Conservation (phyloP, 805 yeast species). For the Candida argentea region DNA sequence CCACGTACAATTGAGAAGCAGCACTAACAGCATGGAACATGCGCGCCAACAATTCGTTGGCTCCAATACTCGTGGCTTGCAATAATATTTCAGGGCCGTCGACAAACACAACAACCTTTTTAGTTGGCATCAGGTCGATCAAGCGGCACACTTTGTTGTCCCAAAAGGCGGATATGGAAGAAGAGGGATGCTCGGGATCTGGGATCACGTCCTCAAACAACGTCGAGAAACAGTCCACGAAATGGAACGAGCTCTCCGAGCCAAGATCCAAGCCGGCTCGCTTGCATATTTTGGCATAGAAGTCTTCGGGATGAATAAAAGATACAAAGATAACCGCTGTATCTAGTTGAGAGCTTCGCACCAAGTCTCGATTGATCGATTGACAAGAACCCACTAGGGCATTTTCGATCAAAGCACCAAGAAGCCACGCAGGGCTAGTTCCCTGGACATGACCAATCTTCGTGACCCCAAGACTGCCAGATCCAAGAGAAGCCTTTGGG, state of each 20-base stretch:
- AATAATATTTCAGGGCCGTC: constrained; percentile 28
- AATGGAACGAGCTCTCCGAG: constrained; percentile 16
- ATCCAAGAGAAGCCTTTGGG: constrained; percentile 13
- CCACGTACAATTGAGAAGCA: constrained; percentile 25
- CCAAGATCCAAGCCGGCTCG: constrained; percentile 29
- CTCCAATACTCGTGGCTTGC: constrained; percentile 5
- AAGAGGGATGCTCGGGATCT: constrained; percentile 12
- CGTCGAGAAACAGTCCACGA: constrained; percentile 38
- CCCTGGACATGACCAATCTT: constrained; percentile 31
- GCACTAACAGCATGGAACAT: constrained; percentile 22
- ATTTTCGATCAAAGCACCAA: constrained; percentile 44
- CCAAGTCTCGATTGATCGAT: constrained; percentile 25
- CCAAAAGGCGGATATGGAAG: no score
- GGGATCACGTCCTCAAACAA: constrained; percentile 28
- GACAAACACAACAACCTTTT: constrained; percentile 23
- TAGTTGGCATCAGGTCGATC: neutral
- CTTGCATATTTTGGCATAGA: constrained; percentile 23
- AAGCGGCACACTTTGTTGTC: no score
- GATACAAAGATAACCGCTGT: constrained; percentile 26
- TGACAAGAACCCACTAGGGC: constrained; percentile 37
- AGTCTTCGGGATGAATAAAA: constrained; percentile 23
- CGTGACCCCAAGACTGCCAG: constrained; percentile 12
- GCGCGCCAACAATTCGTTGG: constrained; percentile 22
- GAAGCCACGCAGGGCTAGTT: constrained; percentile 57
- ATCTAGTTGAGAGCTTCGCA: constrained; percentile 10